Evolutionary conservation across 179 eudicot genomes (phyloP).

Genomic region (Heliamphora pulchella): DNA sequence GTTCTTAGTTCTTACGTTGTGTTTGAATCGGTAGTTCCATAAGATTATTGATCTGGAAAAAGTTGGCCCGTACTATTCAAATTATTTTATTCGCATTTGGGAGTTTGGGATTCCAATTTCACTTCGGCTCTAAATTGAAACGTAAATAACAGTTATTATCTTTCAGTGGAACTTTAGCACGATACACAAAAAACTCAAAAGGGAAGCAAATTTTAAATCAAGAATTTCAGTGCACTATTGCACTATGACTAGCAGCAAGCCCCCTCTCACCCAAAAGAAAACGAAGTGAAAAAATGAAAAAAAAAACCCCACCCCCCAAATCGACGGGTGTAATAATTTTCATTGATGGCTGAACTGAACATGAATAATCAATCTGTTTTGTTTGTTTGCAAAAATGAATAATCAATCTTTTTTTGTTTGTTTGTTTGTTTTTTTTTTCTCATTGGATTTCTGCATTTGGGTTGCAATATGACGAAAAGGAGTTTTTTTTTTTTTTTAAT

Average conservation of each 20-base stretch:
- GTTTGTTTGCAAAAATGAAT: too few species aligned
- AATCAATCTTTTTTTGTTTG: too few species aligned
- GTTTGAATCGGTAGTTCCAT: neutral
- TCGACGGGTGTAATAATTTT: neutral
- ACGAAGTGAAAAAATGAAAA: neutral
- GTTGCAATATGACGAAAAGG: neutral
- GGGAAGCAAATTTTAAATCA: neutral
- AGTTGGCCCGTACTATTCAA: neutral
- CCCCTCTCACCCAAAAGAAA: neutral
- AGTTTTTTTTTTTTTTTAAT: too few species aligned
- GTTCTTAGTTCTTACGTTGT: neutral
- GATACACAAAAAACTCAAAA: neutral
- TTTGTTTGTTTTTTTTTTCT: neutral
- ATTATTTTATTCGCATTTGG: neutral
- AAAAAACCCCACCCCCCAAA: neutral
- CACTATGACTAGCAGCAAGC: neutral
- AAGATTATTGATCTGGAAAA: neutral
- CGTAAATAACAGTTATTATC: too few species aligned
- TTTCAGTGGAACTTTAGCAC: too few species aligned
- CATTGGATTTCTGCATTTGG: neutral
- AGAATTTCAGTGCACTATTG: neutral
- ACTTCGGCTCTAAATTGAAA: neutral
- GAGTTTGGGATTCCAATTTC: neutral
- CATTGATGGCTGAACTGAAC: conserved; percentile 4
- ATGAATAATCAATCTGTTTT: neutral